Base-by-base conservation (phyloP, 805 yeast genomes). In the Candida nemodendra region DNA sequence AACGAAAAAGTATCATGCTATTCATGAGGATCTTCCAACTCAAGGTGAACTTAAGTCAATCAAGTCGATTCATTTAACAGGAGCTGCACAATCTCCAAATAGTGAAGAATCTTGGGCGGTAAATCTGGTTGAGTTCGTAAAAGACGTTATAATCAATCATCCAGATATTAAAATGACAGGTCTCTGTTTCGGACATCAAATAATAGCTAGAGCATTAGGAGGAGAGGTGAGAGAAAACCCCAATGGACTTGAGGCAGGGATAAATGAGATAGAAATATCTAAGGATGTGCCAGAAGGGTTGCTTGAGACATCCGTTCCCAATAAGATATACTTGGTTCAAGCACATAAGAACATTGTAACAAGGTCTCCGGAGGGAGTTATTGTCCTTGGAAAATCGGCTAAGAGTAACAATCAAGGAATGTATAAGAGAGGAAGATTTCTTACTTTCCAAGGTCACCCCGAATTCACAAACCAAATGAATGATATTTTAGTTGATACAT, bases 381-480 rank as follows among this genome's bases (percentile, higher is more conserved):
- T 38, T 7, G 17, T 41, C 9, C 4, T 41, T 9, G 42, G 45
- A 6, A 30, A 34, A 6, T 33, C 45, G 6, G 26, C 11, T 1
- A 33, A 34, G 17, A 30, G 42, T 12, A 31, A 23, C 16, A 63
- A 75, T 24, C 96, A 89, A 61, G 95, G 95, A 0, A 62, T 85
- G 19, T 74, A 73, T 38, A 72, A 74, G 27, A 68, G 71, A 0
- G 54, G 67, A 16, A 67, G 71, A 30, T 37, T 84, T 6, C 60
- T 89, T 16, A 76, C 93, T 0, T 74, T 88, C 48, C 97, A 89
- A 60, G 96, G 96, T 0, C 97, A 89, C 53, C 96, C 96, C 0
- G 96, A 89, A 57, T 89, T 85, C 53, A 54, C 64, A 18, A 63
- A 65, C 0, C 68, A 59, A 3, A 54, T 56, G 15, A 56, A 60